Evolutionary conservation across 352 stramenopile species (phyloP).

Genomic region (Phytopythium chamaehyphon): DNA sequence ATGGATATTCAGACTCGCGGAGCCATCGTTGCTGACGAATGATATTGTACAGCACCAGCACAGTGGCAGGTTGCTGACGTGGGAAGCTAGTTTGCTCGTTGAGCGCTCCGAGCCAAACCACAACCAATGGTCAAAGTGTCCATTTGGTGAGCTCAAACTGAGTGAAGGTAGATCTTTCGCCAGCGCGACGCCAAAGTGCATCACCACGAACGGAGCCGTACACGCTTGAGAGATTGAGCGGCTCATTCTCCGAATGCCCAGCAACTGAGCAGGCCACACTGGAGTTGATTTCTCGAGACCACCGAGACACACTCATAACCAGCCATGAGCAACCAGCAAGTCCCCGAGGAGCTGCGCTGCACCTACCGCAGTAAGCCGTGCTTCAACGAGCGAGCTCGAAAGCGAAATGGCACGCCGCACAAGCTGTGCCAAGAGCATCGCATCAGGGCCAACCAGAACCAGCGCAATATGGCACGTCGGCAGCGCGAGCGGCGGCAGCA

Average conservation of each 20-base stretch:
- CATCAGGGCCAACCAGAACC: constrained; percentile 48
- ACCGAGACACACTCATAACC: not conserved
- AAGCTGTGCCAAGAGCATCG: constrained; percentile 49
- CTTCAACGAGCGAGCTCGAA: constrained; percentile 37
- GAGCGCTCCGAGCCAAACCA: too few relatives aligned
- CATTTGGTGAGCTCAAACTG: too few relatives aligned
- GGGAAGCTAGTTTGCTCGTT: too few relatives aligned
- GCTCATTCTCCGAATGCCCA: constrained; percentile 5
- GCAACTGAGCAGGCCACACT: constrained; percentile 4
- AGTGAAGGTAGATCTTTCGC: too few relatives aligned
- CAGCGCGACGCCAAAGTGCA: too few relatives aligned
- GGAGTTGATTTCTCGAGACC: not conserved
- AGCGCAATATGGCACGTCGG: constrained; percentile 39
- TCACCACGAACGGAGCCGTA: too few relatives aligned
- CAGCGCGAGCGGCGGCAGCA: constrained; percentile 16
- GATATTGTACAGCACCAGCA: too few relatives aligned
- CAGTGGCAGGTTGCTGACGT: too few relatives aligned
- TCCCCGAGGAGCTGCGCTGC: constrained; percentile 20
- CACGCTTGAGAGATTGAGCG: not conserved
- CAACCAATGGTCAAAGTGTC: too few relatives aligned
- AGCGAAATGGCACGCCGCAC: constrained; percentile 44
- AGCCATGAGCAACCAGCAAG: constrained; percentile 4
- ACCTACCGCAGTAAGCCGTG: constrained; percentile 47
- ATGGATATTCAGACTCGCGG: too few relatives aligned
- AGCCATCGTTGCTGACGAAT: too few relatives aligned